A percentile compares a stretch with the other conserved stretches of the same genome.
phyloP scores from a whole-genome alignment of 2,329 filamentous ascomycete species.

The Colletotrichum sp. region DNA sequence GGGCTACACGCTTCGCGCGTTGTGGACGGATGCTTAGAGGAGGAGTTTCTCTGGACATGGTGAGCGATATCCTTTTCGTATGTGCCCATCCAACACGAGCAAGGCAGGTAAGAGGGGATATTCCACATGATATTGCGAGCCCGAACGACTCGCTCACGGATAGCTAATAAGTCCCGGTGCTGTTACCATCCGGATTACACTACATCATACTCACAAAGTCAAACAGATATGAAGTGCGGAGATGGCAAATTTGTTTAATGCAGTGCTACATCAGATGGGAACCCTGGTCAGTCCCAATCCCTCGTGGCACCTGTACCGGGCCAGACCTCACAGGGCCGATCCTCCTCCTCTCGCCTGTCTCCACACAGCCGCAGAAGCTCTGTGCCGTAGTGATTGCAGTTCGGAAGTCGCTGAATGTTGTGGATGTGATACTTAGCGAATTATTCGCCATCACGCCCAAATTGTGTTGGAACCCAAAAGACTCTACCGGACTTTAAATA shows the following conservation, averaged over 20 bases:
- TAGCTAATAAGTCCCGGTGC: too few species aligned
- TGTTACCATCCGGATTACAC: neutral
- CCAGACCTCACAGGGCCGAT: neutral
- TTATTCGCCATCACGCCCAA: too few species aligned
- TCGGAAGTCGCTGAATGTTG: too few species aligned
- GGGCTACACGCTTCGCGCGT: neutral
- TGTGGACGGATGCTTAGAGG: neutral
- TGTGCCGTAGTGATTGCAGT: too few species aligned
- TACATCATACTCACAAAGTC: neutral
- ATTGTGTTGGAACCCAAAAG: too few species aligned
- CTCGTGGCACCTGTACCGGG: neutral
- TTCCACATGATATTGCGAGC: too few species aligned
- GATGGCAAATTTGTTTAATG: neutral
- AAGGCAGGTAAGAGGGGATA: too few species aligned
- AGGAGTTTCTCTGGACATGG: neutral
- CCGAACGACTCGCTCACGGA: too few species aligned
- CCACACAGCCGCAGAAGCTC: too few species aligned
- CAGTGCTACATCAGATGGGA: neutral
- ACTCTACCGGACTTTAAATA: too few species aligned
- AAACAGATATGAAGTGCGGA: neutral
- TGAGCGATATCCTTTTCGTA: neutral
- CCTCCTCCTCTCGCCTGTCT: neutral
- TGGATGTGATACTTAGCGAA: too few species aligned
- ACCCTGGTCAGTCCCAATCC: neutral
- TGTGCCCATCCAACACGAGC: too few species aligned